phyloP scores from a whole-genome alignment of 2,329 filamentous ascomycete species.

The Phoma sp. region DNA sequence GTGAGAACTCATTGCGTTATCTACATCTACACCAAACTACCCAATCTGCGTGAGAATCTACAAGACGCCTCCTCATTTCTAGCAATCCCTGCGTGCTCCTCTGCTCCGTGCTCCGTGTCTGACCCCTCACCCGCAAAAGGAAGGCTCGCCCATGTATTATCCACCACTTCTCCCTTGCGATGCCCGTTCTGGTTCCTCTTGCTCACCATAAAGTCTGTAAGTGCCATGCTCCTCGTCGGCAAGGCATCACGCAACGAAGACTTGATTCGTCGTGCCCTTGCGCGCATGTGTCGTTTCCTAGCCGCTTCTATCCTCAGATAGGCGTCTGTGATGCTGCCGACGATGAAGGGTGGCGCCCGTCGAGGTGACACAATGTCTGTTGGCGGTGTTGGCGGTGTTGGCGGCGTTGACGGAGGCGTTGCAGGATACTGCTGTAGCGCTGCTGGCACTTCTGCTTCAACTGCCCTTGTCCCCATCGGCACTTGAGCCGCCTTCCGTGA shows the following conservation, averaged over 20 bases:
- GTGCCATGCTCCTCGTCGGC: slow-evolving; percentile 4
- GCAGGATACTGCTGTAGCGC: neutral
- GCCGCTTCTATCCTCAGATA: slow-evolving; percentile 10
- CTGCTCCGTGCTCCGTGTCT: neutral
- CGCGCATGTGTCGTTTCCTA: neutral
- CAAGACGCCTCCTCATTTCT: neutral
- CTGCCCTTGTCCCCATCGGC: neutral
- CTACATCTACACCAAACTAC: neutral
- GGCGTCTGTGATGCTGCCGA: slow-evolving; percentile 8
- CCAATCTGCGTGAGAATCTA: slow-evolving; percentile 1
- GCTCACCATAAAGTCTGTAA: slow-evolving; percentile 6
- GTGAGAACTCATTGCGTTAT: no score
- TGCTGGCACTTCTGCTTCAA: neutral
- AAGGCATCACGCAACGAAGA: neutral
- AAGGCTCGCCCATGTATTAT: neutral
- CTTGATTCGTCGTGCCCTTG: neutral
- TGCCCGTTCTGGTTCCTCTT: neutral
- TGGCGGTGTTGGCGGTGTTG: neutral
- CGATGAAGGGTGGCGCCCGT: neutral
- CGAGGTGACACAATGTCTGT: neutral
- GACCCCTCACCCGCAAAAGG: neutral
- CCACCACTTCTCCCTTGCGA: neutral
- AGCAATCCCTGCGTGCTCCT: neutral
- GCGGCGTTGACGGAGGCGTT: neutral
- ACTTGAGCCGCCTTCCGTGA: no score